Conservation (phyloP, 1,139 yeast species). For the Suhomyces coccinellae region DNA sequence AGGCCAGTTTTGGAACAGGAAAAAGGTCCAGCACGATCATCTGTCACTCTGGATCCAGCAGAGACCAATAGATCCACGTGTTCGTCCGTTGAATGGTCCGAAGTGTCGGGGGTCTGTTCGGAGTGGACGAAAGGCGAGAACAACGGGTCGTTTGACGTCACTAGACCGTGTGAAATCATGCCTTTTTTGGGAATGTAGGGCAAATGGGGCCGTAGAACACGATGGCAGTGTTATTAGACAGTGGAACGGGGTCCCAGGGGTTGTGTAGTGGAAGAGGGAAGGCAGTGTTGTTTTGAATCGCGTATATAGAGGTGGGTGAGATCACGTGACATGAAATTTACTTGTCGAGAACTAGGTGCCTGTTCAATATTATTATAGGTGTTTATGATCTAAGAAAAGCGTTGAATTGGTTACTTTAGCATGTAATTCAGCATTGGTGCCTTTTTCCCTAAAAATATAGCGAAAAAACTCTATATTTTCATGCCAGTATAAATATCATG, state of each 20-base stretch:
- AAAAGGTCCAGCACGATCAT: not conserved
- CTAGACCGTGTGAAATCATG: slow-evolving; percentile 1
- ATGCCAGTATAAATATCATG: too few species aligned
- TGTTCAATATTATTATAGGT: too few species aligned
- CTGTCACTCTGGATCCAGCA: not conserved
- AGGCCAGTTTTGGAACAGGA: not conserved
- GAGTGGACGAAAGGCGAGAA: slow-evolving; percentile 15
- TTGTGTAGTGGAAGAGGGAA: not conserved
- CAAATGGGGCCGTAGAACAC: not conserved
- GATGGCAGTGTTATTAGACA: not conserved
- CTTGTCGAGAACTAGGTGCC: not conserved
- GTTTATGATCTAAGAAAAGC: too few species aligned
- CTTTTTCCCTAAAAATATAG: too few species aligned
- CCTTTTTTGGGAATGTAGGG: not conserved
- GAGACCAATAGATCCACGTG: not conserved
- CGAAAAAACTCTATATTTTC: too few species aligned
- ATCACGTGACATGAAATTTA: not conserved
- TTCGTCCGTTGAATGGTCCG: slow-evolving; percentile 19
- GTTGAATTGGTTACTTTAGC: too few species aligned
- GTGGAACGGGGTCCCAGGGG: not conserved
- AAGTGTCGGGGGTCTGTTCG: slow-evolving; percentile 17
- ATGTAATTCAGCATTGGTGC: too few species aligned
- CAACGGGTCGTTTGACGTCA: slow-evolving; percentile 5
- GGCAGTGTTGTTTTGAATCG: slow-evolving; percentile 4
- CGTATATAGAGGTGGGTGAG: not conserved